These are phyloP conservation scores for Plantago ovata DNA, from an alignment of 257 asterid species.

Conservation along the genomic window DNA sequence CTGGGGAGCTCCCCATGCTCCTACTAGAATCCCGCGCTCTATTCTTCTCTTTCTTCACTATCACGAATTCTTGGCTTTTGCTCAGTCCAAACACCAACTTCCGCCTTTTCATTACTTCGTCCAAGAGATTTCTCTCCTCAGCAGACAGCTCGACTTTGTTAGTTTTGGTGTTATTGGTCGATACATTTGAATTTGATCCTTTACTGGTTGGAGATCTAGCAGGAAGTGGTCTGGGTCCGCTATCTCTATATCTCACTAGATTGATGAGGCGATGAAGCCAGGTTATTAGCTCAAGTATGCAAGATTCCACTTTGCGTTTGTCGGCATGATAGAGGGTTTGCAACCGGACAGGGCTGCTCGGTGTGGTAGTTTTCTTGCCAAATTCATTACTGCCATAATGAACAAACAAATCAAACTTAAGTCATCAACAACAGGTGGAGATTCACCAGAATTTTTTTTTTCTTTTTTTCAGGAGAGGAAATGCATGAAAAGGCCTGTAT, in stretches of 20 bases:
- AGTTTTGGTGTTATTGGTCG: conserved; percentile 15
- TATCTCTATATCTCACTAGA: conserved; percentile 37
- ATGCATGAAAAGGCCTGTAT: no score
- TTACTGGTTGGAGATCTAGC: conserved; percentile 32
- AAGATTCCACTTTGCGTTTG: conserved; percentile 42
- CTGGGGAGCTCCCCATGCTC: conserved; percentile 57
- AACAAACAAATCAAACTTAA: background rate
- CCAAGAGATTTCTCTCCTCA: conserved; percentile 69
- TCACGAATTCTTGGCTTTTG: conserved; percentile 72
- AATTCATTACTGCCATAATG: conserved; percentile 41
- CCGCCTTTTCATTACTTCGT: conserved; percentile 72
- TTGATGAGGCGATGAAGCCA: conserved; percentile 59
- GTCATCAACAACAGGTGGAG: background rate
- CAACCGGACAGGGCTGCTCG: conserved; percentile 36
- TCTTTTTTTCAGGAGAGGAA: no score
- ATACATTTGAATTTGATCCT: conserved; percentile 20
- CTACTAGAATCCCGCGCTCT: conserved; percentile 36
- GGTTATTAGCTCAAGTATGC: conserved; percentile 46
- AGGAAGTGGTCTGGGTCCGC: conserved; percentile 27
- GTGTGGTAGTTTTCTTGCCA: conserved; percentile 38
- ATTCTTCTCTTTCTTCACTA: conserved; percentile 24
- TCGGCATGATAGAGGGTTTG: conserved; percentile 68
- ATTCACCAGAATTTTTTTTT: background rate
- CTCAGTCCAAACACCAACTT: conserved; percentile 55
- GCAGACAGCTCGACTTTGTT: conserved; percentile 38